Conservation (phyloP, 2,329 filamentous ascomycete species). For the Pseudogymnoascus sp. region DNA sequence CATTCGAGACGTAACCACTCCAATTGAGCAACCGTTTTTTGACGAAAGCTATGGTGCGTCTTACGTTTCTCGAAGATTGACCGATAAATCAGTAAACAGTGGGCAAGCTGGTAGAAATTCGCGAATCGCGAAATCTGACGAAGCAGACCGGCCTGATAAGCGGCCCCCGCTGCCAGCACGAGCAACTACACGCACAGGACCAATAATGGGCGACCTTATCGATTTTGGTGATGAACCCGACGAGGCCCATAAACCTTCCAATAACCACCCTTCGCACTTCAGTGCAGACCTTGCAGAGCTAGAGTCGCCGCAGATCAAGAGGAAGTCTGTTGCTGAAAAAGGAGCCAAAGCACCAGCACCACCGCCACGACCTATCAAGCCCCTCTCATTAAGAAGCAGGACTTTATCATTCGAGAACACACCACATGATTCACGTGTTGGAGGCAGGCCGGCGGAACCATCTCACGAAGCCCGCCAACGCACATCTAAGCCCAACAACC, state of each 20-base stretch:
- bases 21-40: conserved; percentile 66
- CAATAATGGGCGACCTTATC: conserved; percentile 47
- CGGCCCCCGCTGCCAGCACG: conserved; percentile 23
- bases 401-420: conserved; percentile 16
- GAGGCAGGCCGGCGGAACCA: conserved; percentile 33
- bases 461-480: conserved; percentile 24
- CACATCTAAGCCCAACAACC: conserved; percentile 5
- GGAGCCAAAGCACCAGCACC: conserved; percentile 31
- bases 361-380: conserved; percentile 51
- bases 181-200: conserved; percentile 25
- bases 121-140: conserved; percentile 8
- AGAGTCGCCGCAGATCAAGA: conserved; percentile 26
- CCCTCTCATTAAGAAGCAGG: conserved; percentile 42
- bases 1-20: conserved; percentile 89
- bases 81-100: conserved; percentile 14
- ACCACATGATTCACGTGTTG: conserved; percentile 31
- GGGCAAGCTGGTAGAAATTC: background rate
- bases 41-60: conserved; percentile 34
- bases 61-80: conserved; percentile 29
- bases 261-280: conserved; percentile 21
- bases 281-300: conserved; percentile 19
- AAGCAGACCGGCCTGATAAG: conserved; percentile 12
- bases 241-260: conserved; percentile 30
- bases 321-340: conserved; percentile 18
- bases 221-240: conserved; percentile 49